These are phyloP conservation scores for Laetiporus sulphureus DNA, from an alignment of 1,284 basidiomycete genomes.

Conservation along the genomic window DNA sequence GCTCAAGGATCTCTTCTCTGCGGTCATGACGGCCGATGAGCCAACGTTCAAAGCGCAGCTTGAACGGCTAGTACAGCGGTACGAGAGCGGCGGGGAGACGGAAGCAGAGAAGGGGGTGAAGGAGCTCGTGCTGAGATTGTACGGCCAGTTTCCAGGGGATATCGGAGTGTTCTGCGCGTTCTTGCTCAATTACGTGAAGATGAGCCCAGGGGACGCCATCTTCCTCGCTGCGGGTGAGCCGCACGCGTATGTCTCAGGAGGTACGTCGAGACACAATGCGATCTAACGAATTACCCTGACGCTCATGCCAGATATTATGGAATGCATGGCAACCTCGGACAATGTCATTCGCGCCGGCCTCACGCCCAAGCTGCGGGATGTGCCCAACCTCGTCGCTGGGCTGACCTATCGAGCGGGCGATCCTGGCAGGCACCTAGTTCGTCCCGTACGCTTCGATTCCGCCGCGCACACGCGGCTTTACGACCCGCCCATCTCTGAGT, in stretches of 20 bases:
- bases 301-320: slow-evolving; percentile 87
- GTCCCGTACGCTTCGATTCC: slow-evolving; percentile 44
- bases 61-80: slow-evolving; percentile 54
- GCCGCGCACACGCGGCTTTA: slow-evolving; percentile 53
- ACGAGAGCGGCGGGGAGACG: slow-evolving; percentile 38
- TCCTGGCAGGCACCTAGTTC: slow-evolving; percentile 64
- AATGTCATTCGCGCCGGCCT: slow-evolving; percentile 98
- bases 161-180: slow-evolving; percentile 94
- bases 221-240: slow-evolving; percentile 96
- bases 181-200: slow-evolving; percentile 80
- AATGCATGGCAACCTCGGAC: slow-evolving; percentile 98
- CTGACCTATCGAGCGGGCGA: slow-evolving; percentile 81
- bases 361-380: slow-evolving; percentile 93
- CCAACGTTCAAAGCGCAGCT: slow-evolving; percentile 50
- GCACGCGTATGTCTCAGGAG: slow-evolving; percentile 92
- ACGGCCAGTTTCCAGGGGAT: slow-evolving; percentile 86
- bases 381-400: slow-evolving; percentile 83
- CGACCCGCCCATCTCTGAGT: slow-evolving; percentile 91
- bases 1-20: slow-evolving; percentile 71
- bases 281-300: too few species aligned
- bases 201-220: slow-evolving; percentile 84
- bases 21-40: slow-evolving; percentile 73
- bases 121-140: slow-evolving; percentile 67
- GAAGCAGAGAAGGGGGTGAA: slow-evolving; percentile 42
- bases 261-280: slow-evolving; percentile 34